These are phyloP conservation scores for Uronychia binucleata DNA, from an alignment of 73 alveolate species.

Conservation along the genomic window DNA sequence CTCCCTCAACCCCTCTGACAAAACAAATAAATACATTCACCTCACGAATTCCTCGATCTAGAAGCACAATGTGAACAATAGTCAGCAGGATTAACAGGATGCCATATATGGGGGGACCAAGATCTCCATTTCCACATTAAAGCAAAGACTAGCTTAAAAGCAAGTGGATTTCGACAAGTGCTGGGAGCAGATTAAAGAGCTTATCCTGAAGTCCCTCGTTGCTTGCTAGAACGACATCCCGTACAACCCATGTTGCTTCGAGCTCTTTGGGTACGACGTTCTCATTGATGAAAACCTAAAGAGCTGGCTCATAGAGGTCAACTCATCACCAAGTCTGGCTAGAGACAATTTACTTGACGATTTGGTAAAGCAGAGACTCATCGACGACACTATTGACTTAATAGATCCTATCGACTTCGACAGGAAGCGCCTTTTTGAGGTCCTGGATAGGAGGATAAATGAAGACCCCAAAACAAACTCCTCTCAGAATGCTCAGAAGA, in stretches of 20 bases:
- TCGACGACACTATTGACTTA: slow-evolving; percentile 89
- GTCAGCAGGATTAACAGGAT: slow-evolving; percentile 67
- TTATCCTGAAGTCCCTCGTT: slow-evolving; percentile 77
- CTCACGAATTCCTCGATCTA: slow-evolving; percentile 92
- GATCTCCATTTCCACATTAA: slow-evolving; percentile 77
- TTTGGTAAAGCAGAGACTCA: slow-evolving; percentile 81
- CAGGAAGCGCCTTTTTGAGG: slow-evolving; percentile 80
- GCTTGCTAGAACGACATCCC: slow-evolving; percentile 93
- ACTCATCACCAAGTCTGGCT: slow-evolving; percentile 94
- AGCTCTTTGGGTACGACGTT: slow-evolving; percentile 96
- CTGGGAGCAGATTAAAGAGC: slow-evolving; percentile 89
- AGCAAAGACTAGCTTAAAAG: slow-evolving; percentile 63
- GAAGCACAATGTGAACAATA: slow-evolving; percentile 65
- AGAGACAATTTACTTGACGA: slow-evolving; percentile 92
- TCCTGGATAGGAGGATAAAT: slow-evolving; percentile 85
- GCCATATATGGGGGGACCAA: slow-evolving; percentile 89
- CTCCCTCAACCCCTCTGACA: slow-evolving; percentile 87
- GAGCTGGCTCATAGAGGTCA: slow-evolving; percentile 95
- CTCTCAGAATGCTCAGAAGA: no score
- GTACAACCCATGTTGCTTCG: slow-evolving; percentile 94
- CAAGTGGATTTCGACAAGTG: slow-evolving; percentile 77
- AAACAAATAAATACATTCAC: slow-evolving; percentile 86
- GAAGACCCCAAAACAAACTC: slow-evolving; percentile 81
- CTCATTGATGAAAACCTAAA: slow-evolving; percentile 85
- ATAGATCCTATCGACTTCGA: slow-evolving; percentile 87